Base-by-base conservation (phyloP, 805 yeast species). In the Suhomyces sp. region DNA sequence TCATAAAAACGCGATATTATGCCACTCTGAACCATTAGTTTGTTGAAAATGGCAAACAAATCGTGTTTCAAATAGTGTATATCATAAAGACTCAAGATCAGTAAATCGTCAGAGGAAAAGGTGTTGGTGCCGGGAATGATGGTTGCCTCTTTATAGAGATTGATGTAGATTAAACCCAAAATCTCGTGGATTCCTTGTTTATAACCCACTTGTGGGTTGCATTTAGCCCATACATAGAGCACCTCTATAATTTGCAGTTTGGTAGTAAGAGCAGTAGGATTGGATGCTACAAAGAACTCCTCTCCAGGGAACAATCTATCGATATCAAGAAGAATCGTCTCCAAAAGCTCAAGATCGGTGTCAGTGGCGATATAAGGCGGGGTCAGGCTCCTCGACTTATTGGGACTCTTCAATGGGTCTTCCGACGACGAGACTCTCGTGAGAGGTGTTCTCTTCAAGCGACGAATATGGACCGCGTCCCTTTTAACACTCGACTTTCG, bases 161-260 rank as follows among this genome's bases (percentile, higher is more conserved):
- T 63, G 13, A 69, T 55, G 47, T 61, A 74, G 6, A 76, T 58
- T 35, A 75, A 48, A 1, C 80, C 81, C 34, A 70, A 53, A 4
- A 76, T 54, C 48, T 76, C 81, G 53, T 76, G 81, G 32, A 74
- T 50, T 1, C 81, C 81, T 48, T 76, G 81, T 42, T 67, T 53
- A 17, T 34, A 38, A n/a, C 76, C 72, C 19, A 74, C 54, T 6
- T 50, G 60, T 2, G 73, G 67, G 36, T 70, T 65, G 43, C 73
- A 64, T 51, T 71, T 72, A 38, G 76, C 60, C 77, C 78, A 74
- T 3, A 68, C 53, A 48, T 57, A 76, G 7, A 76, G 51, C 3
- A 74, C 50, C 39, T 69, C 70, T 19, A 73, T 62, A 18, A 76
- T 47, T 31, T 52, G 58, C 12, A 44, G 40, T 35, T 61, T 64